phyloP scores from a whole-genome alignment of 1,284 basidiomycete genomes.

The Phlebopus sp. region DNA sequence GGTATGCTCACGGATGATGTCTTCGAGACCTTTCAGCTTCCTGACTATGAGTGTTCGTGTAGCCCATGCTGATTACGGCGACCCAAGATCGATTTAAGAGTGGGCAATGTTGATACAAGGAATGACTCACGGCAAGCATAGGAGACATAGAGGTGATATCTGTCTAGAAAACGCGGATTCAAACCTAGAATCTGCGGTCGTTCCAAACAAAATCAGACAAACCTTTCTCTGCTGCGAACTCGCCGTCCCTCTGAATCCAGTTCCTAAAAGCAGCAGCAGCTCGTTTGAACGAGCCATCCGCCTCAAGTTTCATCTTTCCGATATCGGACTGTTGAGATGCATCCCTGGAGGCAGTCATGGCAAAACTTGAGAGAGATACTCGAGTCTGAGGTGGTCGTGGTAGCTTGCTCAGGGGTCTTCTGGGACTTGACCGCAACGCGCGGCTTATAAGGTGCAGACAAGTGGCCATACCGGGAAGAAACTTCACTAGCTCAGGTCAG shows the following conservation, averaged over 20 bases:
- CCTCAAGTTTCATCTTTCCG: constrained; percentile 55
- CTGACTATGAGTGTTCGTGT: constrained; percentile 87
- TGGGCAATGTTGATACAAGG: neutral
- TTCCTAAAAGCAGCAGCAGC: constrained; percentile 73
- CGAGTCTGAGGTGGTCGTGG: neutral
- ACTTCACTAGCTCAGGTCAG: constrained; percentile 6
- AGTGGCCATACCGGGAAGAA: constrained; percentile 15
- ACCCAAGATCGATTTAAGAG: neutral
- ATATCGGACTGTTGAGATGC: constrained; percentile 53
- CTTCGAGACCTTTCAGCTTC: constrained; percentile 89
- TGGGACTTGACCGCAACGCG: neutral
- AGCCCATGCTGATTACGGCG: constrained; percentile 73
- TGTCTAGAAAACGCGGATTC: constrained; percentile 42
- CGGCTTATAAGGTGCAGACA: constrained; percentile 9
- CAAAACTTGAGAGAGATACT: constrained; percentile 1
- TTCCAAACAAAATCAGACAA: constrained; percentile 20
- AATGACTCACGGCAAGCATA: constrained; percentile 68
- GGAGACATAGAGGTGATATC: constrained; percentile 89
- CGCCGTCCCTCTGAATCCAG: constrained; percentile 66
- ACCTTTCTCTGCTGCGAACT: constrained; percentile 84
- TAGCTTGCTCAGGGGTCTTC: constrained; percentile 8
- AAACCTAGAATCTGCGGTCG: neutral
- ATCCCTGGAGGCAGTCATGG: constrained; percentile 33
- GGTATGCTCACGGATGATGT: constrained; percentile 64
- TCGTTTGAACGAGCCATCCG: constrained; percentile 85